Conservation (phyloP, 2,329 filamentous ascomycete genomes). For the Cladosporium sp. region DNA sequence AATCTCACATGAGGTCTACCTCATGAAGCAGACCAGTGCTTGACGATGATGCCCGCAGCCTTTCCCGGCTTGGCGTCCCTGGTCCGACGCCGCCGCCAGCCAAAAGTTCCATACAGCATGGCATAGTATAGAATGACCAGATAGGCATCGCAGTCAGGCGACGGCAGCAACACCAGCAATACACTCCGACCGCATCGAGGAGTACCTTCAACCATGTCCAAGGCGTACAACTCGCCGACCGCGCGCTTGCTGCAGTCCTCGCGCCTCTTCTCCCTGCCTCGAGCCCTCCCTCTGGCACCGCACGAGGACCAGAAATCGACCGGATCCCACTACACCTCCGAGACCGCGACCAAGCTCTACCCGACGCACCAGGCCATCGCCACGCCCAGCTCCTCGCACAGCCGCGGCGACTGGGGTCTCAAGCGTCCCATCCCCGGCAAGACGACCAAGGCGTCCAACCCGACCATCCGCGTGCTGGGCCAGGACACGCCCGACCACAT, state of each 20-base stretch:
- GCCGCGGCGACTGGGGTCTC: constrained; percentile 85
- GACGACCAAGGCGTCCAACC: constrained; percentile 64
- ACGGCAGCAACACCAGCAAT: not conserved
- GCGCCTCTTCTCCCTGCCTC: constrained; percentile 82
- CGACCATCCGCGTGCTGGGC: constrained; percentile 72
- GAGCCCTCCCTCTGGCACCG: constrained; percentile 62
- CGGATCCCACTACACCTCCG: constrained; percentile 52
- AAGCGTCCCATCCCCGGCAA: constrained; percentile 79
- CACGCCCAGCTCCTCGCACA: constrained; percentile 67
- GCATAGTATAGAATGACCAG: not conserved
- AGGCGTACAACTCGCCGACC: constrained; percentile 50
- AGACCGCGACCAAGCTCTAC: constrained; percentile 68
- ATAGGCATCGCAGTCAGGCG: not conserved
- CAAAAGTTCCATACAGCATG: not conserved
- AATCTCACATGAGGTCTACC: not conserved
- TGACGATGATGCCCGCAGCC: too few relatives aligned
- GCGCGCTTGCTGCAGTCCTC: constrained; percentile 75
- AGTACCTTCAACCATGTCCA: constrained; percentile 28
- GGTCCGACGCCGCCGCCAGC: not conserved
- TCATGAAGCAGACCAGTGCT: not conserved
- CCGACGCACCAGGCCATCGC: constrained; percentile 82
- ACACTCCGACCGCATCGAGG: not conserved
- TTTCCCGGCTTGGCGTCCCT: not conserved
- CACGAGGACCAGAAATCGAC: constrained; percentile 42
- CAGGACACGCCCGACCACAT: constrained; percentile 84